Base-by-base conservation (phyloP, 345 rosid genomes). In the Eucalyptus rudis region DNA sequence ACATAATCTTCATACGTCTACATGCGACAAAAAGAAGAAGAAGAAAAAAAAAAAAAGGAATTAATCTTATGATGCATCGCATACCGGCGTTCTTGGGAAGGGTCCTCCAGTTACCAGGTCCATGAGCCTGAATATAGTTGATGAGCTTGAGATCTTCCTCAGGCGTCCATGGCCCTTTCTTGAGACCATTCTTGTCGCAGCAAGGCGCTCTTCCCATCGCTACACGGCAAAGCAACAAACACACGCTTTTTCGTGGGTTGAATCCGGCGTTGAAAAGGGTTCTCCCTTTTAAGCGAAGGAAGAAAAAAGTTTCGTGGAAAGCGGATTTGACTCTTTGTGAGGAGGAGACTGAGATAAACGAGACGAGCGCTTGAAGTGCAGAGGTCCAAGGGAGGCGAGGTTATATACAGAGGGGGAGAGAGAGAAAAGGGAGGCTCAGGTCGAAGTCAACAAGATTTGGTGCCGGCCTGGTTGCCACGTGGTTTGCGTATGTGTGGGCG, bases 81-180 rank as follows among this genome's bases (percentile, higher is more conserved):
- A 12, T 95, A 96, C 98, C 99, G 16, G 99, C 97, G 89, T 93
- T 95, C 91, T 93, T 95, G 13, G 99, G 99, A 15, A 96, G 96
- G 80, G 89, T 90, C 64, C 96, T 95, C 98, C 98, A 95, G 83
- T 95, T 95, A 43, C 95, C 95, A 0, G 97, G 94, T 16, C 97
- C 97, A 86, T 95, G 96, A 90, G 89, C 56, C 86, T 94, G 96
- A 90, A 96, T 94, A 87, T 94, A 93, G 43, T 91, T 91, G 52
- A 92, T 89, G 85, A 96, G 96, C 91, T 93, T 95, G 81, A 91
- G 93, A 88, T 96, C 98, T 87, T 96, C 98, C 88, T 96, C 97
- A 7, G 95, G 90, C 25, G 97, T 95, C 98, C 98, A 96, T 86
- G 97, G 98, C 86, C 98, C 98, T 87, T 94, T 96, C 95, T 95